Conservation (phyloP, 2,329 filamentous ascomycete genomes). For the Calonectria multiphialidica region DNA sequence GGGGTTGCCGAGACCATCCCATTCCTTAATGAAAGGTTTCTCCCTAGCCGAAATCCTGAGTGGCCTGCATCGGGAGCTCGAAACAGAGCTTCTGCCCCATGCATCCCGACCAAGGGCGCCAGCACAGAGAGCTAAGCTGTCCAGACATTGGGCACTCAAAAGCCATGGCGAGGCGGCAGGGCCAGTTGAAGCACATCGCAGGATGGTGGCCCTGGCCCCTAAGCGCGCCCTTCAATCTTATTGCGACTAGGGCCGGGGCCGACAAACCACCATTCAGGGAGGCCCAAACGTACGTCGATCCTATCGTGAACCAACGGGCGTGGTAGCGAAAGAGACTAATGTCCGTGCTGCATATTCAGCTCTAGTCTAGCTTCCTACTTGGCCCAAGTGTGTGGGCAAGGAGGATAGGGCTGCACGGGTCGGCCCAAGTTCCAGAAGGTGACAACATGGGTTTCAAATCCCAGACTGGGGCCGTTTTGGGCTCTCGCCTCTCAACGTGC, state of each 20-base stretch:
- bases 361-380: constrained; percentile 2
- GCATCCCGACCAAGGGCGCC: not conserved
- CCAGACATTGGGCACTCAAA: not conserved
- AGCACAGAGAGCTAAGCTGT: not conserved
- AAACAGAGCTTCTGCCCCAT: not conserved
- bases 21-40: not conserved
- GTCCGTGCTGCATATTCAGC: constrained; percentile 7
- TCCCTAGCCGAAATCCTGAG: not conserved
- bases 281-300: not conserved
- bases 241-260: constrained; percentile 4
- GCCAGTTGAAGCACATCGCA: not conserved
- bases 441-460: not conserved
- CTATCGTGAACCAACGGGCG: not conserved
- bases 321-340: not conserved
- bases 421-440: not conserved
- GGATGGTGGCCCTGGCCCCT: constrained; percentile 13
- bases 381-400: not conserved
- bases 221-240: constrained; percentile 22
- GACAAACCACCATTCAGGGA: not conserved
- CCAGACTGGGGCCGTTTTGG: not conserved
- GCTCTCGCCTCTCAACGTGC: not conserved
- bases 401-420: not conserved
- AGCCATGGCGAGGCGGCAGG: not conserved
- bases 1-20: not conserved
- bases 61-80: not conserved